Evolutionary conservation across 1,284 basidiomycete genomes (phyloP), one percentile per base, ranked within the genome.

Genomic region (Anthracocystis panici-leucophaei): DNA sequence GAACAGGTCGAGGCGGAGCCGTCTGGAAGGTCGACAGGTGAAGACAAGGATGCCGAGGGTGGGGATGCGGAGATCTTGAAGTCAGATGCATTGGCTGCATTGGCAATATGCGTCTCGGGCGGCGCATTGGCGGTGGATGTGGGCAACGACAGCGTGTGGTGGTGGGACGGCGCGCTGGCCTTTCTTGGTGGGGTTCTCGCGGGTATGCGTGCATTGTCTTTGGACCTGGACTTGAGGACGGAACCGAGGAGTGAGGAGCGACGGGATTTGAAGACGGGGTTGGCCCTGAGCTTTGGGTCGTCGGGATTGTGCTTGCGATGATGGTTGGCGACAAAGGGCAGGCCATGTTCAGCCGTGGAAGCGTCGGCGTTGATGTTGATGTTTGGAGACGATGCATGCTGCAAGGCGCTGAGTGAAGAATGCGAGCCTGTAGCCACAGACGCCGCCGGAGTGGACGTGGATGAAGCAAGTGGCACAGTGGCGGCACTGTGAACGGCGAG

Each of bases 281-380:
- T 76, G 4, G 74, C 61, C 16, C 48, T 57, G 29, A 76, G 69
- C 38, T 68, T 69, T 4, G 74, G 65, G 23, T 76, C 69, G 63
- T 72, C 23, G 3, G 62, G 74, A 20, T 76, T 76, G 69, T 72
- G 57, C 52, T 57, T 27, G n/a, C 74, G 68, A 55, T 76, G 74
- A 42, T 76, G 74, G 21, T 76, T 76, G 31, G 74, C 65, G 5
- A 76, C 35, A 40, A 76, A 72, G 23, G 29, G 41, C 8, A 64
- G 25, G 4, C 46, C 57, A 0, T 62, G 57, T 33, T 59, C 23
- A 21, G 50, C 14, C 12, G 51, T 21, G 10, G 45, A 20, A 27
- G 20, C 21, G 52, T 18, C 18, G 23, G 29, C 16, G 20, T 31
- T 16, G 46, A 21, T 20, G 29, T 33, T 46, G 44, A 21, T 18